Evolutionary conservation across 352 stramenopile genomes (phyloP).

Genomic region (Saprolegnia parasitica): DNA sequence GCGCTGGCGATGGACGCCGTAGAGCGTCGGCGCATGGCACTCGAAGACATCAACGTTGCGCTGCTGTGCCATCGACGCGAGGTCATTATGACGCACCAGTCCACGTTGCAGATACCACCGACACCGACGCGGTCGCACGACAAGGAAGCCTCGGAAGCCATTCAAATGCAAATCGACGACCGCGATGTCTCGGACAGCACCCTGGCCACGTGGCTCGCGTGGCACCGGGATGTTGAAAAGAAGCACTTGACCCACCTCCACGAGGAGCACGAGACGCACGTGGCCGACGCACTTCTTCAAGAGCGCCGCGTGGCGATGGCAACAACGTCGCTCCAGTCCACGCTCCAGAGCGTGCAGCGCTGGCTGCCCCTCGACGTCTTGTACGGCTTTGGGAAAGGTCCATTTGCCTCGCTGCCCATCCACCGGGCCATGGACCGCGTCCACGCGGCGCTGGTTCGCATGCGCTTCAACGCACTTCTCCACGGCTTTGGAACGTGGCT

Average conservation of each 20-base stretch:
- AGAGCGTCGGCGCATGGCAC: neutral
- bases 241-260: neutral
- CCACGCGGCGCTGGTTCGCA: neutral
- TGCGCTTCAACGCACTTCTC: neutral
- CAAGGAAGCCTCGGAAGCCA: neutral
- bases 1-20: neutral
- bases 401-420: conserved; percentile 18
- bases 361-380: conserved; percentile 17
- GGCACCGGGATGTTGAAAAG: neutral
- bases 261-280: neutral
- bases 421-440: conserved; percentile 12
- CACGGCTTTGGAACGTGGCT: neutral
- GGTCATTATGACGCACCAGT: neutral
- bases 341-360: neutral
- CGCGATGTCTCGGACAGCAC: neutral
- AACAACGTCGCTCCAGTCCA: neutral
- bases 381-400: conserved; percentile 6
- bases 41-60: conserved; percentile 3
- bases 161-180: neutral
- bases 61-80: neutral
- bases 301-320: neutral
- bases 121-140: neutral
- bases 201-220: neutral
- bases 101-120: neutral
- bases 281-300: neutral